These are phyloP conservation scores for Nannizzia gypsea DNA, from an alignment of 2,329 filamentous ascomycete genomes.

Conservation along the genomic window DNA sequence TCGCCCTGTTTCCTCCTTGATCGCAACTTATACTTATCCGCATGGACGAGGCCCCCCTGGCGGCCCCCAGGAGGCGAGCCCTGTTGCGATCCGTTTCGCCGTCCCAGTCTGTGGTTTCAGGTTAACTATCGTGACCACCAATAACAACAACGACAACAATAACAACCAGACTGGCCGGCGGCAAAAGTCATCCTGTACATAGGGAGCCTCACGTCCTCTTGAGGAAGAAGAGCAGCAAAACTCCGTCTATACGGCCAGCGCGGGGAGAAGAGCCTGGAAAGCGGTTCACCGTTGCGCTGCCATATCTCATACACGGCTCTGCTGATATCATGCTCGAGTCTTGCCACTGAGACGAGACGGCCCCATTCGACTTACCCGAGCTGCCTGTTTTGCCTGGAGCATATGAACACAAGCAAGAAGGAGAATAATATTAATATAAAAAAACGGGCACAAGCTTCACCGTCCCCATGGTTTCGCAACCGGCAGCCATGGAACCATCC, in stretches of 20 bases:
- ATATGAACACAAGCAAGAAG: background rate
- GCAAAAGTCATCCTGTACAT: background rate
- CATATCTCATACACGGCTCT: background rate
- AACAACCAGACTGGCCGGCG: background rate
- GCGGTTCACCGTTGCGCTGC: background rate
- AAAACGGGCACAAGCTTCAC: background rate
- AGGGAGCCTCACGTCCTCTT: background rate
- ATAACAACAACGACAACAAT: background rate
- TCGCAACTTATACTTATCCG: background rate
- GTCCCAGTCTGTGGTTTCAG: background rate
- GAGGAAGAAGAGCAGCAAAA: background rate
- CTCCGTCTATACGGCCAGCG: background rate
- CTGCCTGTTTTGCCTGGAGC: background rate
- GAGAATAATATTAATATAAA: no score
- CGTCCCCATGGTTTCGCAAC: conserved; percentile 31
- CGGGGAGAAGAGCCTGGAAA: background rate
- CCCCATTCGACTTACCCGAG: no score
- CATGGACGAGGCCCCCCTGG: background rate
- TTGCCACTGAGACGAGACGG: background rate
- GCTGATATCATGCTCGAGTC: background rate
- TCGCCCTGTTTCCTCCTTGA: background rate
- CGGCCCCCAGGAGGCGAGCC: background rate
- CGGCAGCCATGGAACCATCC: conserved; percentile 40
- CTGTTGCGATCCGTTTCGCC: background rate
- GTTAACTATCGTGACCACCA: background rate